Conservation (phyloP, 1,139 yeast genomes). For the Petasospora fabianii region DNA sequence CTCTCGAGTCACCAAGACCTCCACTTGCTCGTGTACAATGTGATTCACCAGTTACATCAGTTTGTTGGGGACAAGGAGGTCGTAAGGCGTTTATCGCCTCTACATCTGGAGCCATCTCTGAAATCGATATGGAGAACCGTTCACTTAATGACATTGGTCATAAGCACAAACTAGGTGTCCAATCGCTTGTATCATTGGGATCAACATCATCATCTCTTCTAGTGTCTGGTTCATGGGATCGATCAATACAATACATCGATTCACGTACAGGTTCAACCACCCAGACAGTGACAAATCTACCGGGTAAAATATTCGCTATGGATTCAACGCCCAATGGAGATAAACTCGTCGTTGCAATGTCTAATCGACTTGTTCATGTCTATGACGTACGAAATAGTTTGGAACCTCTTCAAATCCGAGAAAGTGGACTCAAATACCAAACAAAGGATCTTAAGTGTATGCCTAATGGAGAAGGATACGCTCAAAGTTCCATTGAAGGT, state of each 20-base stretch:
- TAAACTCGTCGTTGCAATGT: slow-evolving; percentile 53
- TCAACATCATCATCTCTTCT: slow-evolving; percentile 2
- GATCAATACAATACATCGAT: slow-evolving; percentile 40
- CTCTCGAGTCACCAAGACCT: slow-evolving; percentile 6
- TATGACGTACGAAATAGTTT: slow-evolving; percentile 51
- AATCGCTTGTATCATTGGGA: slow-evolving; percentile 15
- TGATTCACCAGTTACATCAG: slow-evolving; percentile 17
- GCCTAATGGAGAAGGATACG: slow-evolving; percentile 64
- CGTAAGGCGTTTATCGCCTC: slow-evolving; percentile 35
- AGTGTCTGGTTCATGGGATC: slow-evolving; percentile 56
- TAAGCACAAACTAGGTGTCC: slow-evolving; percentile 22
- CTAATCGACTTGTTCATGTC: slow-evolving; percentile 50
- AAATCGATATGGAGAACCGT: slow-evolving; percentile 45
- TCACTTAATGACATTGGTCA: too few species aligned
- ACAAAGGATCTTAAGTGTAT: slow-evolving; percentile 57
- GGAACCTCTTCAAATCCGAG: slow-evolving; percentile 50
- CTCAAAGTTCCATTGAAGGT: slow-evolving; percentile 82
- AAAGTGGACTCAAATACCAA: slow-evolving; percentile 72
- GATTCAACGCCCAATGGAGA: slow-evolving; percentile 42
- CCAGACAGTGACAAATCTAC: slow-evolving; percentile 26
- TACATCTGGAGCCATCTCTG: slow-evolving; percentile 40
- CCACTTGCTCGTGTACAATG: too few species aligned
- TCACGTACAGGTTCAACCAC: slow-evolving; percentile 24
- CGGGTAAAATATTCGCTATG: slow-evolving; percentile 62
- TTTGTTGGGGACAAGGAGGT: slow-evolving; percentile 22